These are phyloP conservation scores for Daldinia bambusicola DNA, from an alignment of 495 filamentous ascomycete genomes.

Conservation along the genomic window DNA sequence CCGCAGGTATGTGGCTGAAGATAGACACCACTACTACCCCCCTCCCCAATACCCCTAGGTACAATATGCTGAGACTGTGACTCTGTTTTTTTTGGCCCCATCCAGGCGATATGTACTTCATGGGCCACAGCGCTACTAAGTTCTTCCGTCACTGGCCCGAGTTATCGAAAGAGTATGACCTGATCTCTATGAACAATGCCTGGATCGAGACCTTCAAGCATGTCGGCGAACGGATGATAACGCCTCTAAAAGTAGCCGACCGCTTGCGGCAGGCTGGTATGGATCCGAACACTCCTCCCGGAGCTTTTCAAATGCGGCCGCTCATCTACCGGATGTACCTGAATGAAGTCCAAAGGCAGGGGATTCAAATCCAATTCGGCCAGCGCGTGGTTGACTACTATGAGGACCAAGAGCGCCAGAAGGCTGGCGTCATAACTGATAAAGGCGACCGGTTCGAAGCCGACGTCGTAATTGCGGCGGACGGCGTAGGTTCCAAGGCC, in stretches of 20 bases:
- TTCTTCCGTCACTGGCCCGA: conserved; percentile 69
- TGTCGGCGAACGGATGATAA: conserved; percentile 58
- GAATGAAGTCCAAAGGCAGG: conserved; percentile 59
- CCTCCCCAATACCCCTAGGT: background rate
- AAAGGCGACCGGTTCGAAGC: conserved; percentile 62
- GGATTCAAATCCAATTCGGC: conserved; percentile 64
- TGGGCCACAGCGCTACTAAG: conserved; percentile 59
- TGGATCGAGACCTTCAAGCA: conserved; percentile 66
- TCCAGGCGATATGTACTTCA: conserved; percentile 66
- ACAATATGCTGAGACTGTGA: conserved; percentile 15
- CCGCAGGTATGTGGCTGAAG: conserved; percentile 45
- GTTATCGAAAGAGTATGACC: conserved; percentile 58
- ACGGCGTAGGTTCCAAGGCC: conserved; percentile 66
- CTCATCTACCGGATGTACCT: conserved; percentile 67
- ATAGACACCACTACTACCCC: background rate
- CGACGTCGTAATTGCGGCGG: conserved; percentile 68
- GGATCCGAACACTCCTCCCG: conserved; percentile 54
- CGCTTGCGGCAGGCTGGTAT: conserved; percentile 50
- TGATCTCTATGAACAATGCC: conserved; percentile 58
- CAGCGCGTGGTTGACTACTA: conserved; percentile 61
- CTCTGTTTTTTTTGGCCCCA: background rate
- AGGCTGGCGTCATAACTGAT: conserved; percentile 59
- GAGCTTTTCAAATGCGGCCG: conserved; percentile 59
- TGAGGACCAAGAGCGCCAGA: conserved; percentile 56
- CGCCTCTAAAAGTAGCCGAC: conserved; percentile 53